Percentiles rank a stretch among this genome's conserved stretches.
Conservation (phyloP, 2,329 filamentous ascomycete genomes). For the Myrmaecium sp. region DNA sequence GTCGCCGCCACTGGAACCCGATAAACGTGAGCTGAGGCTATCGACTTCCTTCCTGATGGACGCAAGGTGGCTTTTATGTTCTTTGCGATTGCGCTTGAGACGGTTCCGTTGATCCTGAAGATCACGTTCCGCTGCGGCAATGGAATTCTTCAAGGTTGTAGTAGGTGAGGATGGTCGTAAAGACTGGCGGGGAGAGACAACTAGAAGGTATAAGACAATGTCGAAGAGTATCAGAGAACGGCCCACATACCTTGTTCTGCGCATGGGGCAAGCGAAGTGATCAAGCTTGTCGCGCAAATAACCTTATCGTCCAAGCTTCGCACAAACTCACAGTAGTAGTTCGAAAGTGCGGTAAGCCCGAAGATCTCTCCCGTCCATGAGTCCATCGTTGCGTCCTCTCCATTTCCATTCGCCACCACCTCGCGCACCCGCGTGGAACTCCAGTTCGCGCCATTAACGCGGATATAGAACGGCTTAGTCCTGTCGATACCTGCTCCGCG, state of each 20-base stretch:
- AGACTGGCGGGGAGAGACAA: slow-evolving; percentile 25
- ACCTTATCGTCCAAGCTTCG: slow-evolving; percentile 47
- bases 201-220: slow-evolving; percentile 1
- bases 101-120: slow-evolving; percentile 51
- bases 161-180: slow-evolving; percentile 60
- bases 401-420: slow-evolving; percentile 28
- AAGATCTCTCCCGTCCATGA: slow-evolving; percentile 55
- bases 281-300: slow-evolving; percentile 55
- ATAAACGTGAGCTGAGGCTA: slow-evolving; percentile 45
- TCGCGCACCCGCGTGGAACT: slow-evolving; percentile 54
- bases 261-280: slow-evolving; percentile 44
- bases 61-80: slow-evolving; percentile 54
- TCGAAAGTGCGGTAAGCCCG: slow-evolving; percentile 52
- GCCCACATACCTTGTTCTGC: slow-evolving; percentile 34
- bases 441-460: slow-evolving; percentile 65
- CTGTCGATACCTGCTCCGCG: slow-evolving; percentile 39
- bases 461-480: slow-evolving; percentile 61
- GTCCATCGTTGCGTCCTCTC: slow-evolving; percentile 28
- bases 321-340: slow-evolving; percentile 65
- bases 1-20: slow-evolving; percentile 52
- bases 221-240: not conserved
- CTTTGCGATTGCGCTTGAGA: slow-evolving; percentile 55
- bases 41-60: slow-evolving; percentile 59
- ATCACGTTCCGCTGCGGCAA: slow-evolving; percentile 53
- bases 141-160: slow-evolving; percentile 61